Evolutionary conservation across 768 basidiomycete genomes (phyloP).

Genomic region (Rhodotorula kratochvilovae): DNA sequence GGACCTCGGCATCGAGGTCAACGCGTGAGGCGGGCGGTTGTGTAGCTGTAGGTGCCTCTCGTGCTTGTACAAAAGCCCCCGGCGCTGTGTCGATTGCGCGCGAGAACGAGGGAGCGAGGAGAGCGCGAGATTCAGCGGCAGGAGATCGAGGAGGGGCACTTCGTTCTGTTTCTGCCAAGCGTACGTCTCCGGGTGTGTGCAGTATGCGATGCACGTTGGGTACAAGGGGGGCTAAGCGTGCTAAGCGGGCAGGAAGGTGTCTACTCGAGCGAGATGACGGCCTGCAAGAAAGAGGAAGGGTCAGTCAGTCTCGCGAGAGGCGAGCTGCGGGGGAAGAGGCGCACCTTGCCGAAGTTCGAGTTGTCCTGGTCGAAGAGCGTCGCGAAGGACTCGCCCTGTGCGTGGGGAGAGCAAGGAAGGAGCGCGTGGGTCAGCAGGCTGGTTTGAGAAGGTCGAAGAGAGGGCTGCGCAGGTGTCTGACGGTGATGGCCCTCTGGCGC

Average conservation of each 20-base stretch:
- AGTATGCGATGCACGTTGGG: background rate
- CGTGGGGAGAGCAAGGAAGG: too few species aligned
- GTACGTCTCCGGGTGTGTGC: background rate
- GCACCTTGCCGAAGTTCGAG: slow-evolving; percentile 18
- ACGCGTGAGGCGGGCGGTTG: background rate
- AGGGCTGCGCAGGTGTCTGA: background rate
- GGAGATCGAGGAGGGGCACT: too few species aligned
- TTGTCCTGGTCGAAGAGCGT: background rate
- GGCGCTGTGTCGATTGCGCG: too few species aligned
- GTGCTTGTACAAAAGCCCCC: too few species aligned
- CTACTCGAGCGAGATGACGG: slow-evolving; percentile 26
- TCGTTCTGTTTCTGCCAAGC: too few species aligned
- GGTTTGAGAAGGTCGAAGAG: slow-evolving; percentile 4
- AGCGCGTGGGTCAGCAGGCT: too few species aligned
- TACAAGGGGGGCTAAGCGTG: background rate
- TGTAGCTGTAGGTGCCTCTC: background rate
- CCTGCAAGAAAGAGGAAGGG: background rate
- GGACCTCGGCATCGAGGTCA: slow-evolving; percentile 31
- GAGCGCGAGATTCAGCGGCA: too few species aligned
- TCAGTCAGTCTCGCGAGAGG: background rate
- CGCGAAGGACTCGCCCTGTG: slow-evolving; percentile 1
- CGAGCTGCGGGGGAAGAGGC: background rate
- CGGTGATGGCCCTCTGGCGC: too few species aligned
- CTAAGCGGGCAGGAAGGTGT: background rate
- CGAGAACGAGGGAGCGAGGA: too few species aligned